phyloP scores from a whole-genome alignment of 352 stramenopile species.

The Pythium sukuiense region DNA sequence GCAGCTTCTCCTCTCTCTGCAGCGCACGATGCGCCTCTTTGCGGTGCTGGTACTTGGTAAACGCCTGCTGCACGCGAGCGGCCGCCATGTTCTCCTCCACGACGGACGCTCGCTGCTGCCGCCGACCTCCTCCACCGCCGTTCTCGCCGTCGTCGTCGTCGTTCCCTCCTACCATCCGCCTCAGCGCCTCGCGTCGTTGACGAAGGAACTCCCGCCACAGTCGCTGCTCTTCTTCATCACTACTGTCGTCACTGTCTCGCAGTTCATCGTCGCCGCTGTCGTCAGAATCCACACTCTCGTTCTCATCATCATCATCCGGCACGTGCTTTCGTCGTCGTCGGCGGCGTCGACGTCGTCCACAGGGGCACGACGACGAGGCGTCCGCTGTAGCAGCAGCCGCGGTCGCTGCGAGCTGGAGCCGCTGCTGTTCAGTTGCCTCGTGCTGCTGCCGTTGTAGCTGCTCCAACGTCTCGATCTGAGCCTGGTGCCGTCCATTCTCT shows the following conservation, averaged over 20 bases:
- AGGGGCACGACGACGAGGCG: not conserved
- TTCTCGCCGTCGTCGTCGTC: constrained; percentile 7
- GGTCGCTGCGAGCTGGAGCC: not conserved
- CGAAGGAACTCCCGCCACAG: constrained; percentile 33
- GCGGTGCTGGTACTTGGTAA: constrained; percentile 56
- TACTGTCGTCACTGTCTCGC: constrained; percentile 23
- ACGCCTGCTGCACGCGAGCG: constrained; percentile 49
- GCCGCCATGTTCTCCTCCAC: constrained; percentile 55
- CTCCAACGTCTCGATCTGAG: not conserved
- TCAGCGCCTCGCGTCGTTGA: not conserved
- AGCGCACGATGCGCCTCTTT: constrained; percentile 52
- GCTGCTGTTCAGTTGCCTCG: not conserved
- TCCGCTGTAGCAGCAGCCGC: not conserved
- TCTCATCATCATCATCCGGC: constrained; percentile 1
- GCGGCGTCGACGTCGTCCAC: not conserved
- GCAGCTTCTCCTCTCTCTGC: constrained; percentile 46
- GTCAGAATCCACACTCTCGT: constrained; percentile 21
- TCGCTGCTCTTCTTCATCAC: constrained; percentile 17
- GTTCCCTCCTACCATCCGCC: constrained; percentile 13
- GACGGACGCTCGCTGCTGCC: constrained; percentile 31
- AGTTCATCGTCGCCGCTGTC: constrained; percentile 23
- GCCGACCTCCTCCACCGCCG: not conserved
- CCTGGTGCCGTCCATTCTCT: not conserved
- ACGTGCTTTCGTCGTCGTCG: not conserved
- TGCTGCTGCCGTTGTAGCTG: not conserved